A percentile compares a stretch with the other conserved stretches of the same genome.
phyloP scores from a whole-genome alignment of 257 asterid species.

The Salvia rosmarinus region DNA sequence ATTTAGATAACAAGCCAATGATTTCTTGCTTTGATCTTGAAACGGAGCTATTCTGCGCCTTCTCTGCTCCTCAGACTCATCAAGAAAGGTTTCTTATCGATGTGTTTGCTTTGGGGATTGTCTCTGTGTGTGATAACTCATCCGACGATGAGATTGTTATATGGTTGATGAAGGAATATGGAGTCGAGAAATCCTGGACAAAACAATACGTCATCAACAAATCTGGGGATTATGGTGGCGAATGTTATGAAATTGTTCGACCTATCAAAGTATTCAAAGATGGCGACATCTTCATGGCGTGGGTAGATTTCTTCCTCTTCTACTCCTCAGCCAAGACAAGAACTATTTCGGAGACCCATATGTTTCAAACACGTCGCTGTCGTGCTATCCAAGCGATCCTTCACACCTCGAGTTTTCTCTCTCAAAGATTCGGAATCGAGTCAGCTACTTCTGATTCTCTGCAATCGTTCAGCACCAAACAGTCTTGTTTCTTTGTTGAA shows the following conservation, averaged over 20 bases:
- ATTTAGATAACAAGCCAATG: not conserved
- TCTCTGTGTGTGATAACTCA: slow-evolving; percentile 37
- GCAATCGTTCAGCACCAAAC: too few relatives aligned
- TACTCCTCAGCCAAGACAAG: slow-evolving; percentile 1
- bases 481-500: too few relatives aligned
- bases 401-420: too few relatives aligned
- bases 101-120: too few relatives aligned
- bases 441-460: too few relatives aligned
- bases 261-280: slow-evolving; percentile 41
- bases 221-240: not conserved
- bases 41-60: slow-evolving; percentile 31
- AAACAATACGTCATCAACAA: slow-evolving; percentile 42
- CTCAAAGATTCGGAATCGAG: too few relatives aligned
- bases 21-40: slow-evolving; percentile 47
- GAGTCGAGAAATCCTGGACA: slow-evolving; percentile 44
- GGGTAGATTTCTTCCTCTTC: slow-evolving; percentile 39
- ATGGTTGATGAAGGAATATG: slow-evolving; percentile 49
- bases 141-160: slow-evolving; percentile 39
- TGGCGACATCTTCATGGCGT: slow-evolving; percentile 46
- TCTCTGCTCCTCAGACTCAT: slow-evolving; percentile 10
- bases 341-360: too few relatives aligned
- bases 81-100: not conserved
- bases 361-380: too few relatives aligned
- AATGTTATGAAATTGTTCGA: too few relatives aligned
- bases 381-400: too few relatives aligned